Evolutionary conservation across 257 asterid species (phyloP).

Genomic region (Solanum sitiens): DNA sequence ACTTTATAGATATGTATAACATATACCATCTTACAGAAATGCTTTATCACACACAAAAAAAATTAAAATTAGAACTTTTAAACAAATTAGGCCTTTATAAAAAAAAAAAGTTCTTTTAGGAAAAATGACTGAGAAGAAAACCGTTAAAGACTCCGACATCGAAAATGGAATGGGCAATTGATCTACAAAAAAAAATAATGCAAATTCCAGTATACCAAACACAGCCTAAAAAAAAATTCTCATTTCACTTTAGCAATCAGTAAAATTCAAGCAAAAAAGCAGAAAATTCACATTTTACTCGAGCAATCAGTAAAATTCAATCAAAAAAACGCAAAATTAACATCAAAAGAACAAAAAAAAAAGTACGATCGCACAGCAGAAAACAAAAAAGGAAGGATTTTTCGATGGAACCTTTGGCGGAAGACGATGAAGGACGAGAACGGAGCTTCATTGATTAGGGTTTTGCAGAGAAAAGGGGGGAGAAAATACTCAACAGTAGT

Average conservation of each 20-base stretch:
- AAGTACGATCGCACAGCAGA: neutral
- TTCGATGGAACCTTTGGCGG: slow-evolving; percentile 1
- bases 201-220: neutral
- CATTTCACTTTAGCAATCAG: neutral
- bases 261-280: neutral
- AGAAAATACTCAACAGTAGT: neutral
- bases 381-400: neutral
- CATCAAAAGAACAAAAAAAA: neutral
- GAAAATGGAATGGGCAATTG: neutral
- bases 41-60: neutral
- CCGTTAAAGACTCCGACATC: neutral
- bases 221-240: neutral
- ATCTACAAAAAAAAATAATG: neutral
- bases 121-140: neutral
- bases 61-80: neutral
- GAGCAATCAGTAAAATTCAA: neutral
- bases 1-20: neutral
- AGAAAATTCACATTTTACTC: neutral
- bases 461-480: neutral
- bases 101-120: neutral
- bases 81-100: neutral
- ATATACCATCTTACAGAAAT: neutral
- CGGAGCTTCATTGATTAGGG: slow-evolving; percentile 12
- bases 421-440: neutral
- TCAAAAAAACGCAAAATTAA: neutral